phyloP scores from a whole-genome alignment of 2,329 filamentous ascomycete genomes.

The Dichotomopilus funicola region DNA sequence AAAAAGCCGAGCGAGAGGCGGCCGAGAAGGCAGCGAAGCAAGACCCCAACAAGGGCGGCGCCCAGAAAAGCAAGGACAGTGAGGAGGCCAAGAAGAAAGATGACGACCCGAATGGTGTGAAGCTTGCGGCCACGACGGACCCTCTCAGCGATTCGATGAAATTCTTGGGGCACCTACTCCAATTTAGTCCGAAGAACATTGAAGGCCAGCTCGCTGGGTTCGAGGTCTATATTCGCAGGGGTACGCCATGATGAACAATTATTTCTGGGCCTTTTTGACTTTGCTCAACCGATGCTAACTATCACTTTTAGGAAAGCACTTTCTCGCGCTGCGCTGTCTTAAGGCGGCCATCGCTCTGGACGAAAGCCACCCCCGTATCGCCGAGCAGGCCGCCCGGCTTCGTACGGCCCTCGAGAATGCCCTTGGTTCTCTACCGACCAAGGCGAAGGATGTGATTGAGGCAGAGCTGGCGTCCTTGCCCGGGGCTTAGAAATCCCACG shows the following conservation, averaged over 20 bases:
- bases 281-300: slow-evolving; percentile 16
- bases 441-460: slow-evolving; percentile 64
- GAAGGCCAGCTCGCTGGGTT: slow-evolving; percentile 81
- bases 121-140: slow-evolving; percentile 72
- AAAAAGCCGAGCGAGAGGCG: slow-evolving; percentile 68
- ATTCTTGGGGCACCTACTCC: slow-evolving; percentile 73
- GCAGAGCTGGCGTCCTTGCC: slow-evolving; percentile 45
- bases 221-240: slow-evolving; percentile 77
- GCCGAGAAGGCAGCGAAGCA: slow-evolving; percentile 72
- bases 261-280: neutral
- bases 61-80: slow-evolving; percentile 20
- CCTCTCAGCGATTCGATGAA: slow-evolving; percentile 83
- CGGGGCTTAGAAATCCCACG: slow-evolving; percentile 4
- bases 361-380: slow-evolving; percentile 61
- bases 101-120: slow-evolving; percentile 75
- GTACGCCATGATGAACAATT: slow-evolving; percentile 46
- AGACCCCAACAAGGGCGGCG: slow-evolving; percentile 72
- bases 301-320: slow-evolving; percentile 62
- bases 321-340: slow-evolving; percentile 82
- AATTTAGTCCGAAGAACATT: slow-evolving; percentile 73
- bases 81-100: slow-evolving; percentile 69
- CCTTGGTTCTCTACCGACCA: slow-evolving; percentile 53
- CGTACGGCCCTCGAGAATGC: slow-evolving; percentile 53
- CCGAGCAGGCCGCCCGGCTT: slow-evolving; percentile 68
- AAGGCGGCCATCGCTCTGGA: slow-evolving; percentile 66